Base-by-base conservation (phyloP, 805 yeast species). In the Cyberlindnera japonica region DNA sequence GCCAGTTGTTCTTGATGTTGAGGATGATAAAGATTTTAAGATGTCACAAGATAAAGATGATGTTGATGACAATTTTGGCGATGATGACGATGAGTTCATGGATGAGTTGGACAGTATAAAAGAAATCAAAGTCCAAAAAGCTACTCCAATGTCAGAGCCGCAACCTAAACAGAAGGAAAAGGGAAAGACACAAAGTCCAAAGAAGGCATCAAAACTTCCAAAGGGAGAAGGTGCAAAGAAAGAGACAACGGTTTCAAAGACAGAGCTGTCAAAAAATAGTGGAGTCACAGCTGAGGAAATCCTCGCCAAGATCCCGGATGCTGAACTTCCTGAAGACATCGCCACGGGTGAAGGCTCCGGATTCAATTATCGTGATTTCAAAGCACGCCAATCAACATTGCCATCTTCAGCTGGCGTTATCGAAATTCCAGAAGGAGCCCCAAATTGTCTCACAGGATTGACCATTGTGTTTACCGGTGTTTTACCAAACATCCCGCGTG, bases 391-490 rank as follows among this genome's bases (percentile, higher is more conserved):
- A 46, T 50, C 61, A 0, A 55, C 56, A 4, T 42, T 56, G 17
- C 64, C 66, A 39, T 53, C 47, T 21, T 56, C 67, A 8, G 46
- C 68, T 13, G 67, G 67, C 9, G 41, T 54, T 14, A 64, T 62
- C 20, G 79, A 77, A 13, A 67, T 89, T 22, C 96, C 97, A 0
- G 82, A 74, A 49, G 96, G 96, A 2, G 74, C 80, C 10, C 86
- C 89, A 3, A 81, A 90, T 58, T 93, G 99, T 64, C 65, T 93
- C 32, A 71, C 82, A 3, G 99, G 99, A 0, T 64, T 93, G 19
- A 87, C 95, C 0, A 83, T 93, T 47, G 98, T 93, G 0, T 91
- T 93, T 58, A 93, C 99, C 0, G 99, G 99, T 28, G 77, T 79
- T 5, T 63, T 93, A 40, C 96, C 96, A 1, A 76, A 77, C 18